phyloP scores from a whole-genome alignment of 116 monocot species.

The Papilionanthe hybrid region DNA sequence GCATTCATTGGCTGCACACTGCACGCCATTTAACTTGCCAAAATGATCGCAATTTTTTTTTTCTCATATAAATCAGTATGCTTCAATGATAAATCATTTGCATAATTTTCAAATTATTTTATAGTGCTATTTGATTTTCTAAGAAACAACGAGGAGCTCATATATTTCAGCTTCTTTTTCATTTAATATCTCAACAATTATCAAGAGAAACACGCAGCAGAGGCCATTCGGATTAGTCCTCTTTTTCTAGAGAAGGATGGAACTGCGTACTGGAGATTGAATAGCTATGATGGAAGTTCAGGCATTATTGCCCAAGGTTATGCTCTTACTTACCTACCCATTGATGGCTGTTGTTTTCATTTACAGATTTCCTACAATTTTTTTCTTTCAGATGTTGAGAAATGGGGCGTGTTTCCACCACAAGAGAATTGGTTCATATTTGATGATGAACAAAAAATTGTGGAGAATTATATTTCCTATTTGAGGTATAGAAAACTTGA shows the following conservation, averaged over 20 bases:
- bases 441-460: conserved; percentile 27
- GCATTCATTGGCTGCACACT: background rate
- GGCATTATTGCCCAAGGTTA: conserved; percentile 58
- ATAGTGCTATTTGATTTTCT: background rate
- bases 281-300: conserved; percentile 16
- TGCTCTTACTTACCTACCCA: background rate
- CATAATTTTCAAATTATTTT: background rate
- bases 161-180: background rate
- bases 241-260: conserved; percentile 31
- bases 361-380: background rate
- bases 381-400: conserved; percentile 39
- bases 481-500: conserved; percentile 22
- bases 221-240: conserved; percentile 48
- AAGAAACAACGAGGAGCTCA: background rate
- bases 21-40: background rate
- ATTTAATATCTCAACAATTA: background rate
- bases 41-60: background rate
- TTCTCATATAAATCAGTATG: background rate
- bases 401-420: conserved; percentile 11
- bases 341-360: background rate
- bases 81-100: background rate
- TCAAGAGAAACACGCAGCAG: conserved; percentile 34
- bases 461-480: conserved; percentile 39
- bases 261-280: conserved; percentile 44
- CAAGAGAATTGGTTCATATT: conserved; percentile 52